A percentile compares a stretch with the other conserved stretches of the same genome.
phyloP scores from a whole-genome alignment of 495 filamentous ascomycete genomes.

The Penicilliopsis zonata region DNA sequence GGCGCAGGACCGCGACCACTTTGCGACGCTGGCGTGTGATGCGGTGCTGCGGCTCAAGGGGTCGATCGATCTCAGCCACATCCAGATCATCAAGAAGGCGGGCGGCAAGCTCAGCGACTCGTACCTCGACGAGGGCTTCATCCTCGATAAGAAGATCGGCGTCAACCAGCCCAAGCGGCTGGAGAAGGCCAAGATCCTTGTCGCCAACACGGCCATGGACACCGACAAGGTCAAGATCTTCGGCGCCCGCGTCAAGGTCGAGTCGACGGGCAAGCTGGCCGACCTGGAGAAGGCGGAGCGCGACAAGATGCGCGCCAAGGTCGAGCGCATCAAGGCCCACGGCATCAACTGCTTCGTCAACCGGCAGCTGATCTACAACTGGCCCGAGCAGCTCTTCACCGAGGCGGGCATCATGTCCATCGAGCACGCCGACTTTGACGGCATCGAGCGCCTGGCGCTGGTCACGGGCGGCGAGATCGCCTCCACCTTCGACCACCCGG shows the following conservation, averaged over 20 bases:
- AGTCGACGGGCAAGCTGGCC: slow-evolving; percentile 87
- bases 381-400: slow-evolving; percentile 97
- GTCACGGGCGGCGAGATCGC: slow-evolving; percentile 96
- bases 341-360: slow-evolving; percentile 99
- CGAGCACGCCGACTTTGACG: slow-evolving; percentile 97
- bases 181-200: slow-evolving; percentile 95
- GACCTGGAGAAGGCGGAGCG: slow-evolving; percentile 96
- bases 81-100: slow-evolving; percentile 99
- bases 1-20: slow-evolving; percentile 85
- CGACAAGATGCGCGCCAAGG: slow-evolving; percentile 98
- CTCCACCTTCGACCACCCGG: slow-evolving; percentile 95
- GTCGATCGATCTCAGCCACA: slow-evolving; percentile 90
- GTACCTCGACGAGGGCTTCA: slow-evolving; percentile 95
- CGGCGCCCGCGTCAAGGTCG: slow-evolving; percentile 85
- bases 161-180: slow-evolving; percentile 96
- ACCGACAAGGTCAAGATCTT: slow-evolving; percentile 99
- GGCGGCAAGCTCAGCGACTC: slow-evolving; percentile 95
- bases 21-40: slow-evolving; percentile 82
- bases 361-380: slow-evolving; percentile 98
- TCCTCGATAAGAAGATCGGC: slow-evolving; percentile 95
- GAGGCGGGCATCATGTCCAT: slow-evolving; percentile 97
- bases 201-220: slow-evolving; percentile 98
- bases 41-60: slow-evolving; percentile 84
- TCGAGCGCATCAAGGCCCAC: slow-evolving; percentile 96
- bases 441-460: slow-evolving; percentile 86